Evolutionary conservation across 495 filamentous ascomycete species (phyloP), one percentile per base, ranked within the genome.

Genomic region (Penicillium macrosclerotiorum): DNA sequence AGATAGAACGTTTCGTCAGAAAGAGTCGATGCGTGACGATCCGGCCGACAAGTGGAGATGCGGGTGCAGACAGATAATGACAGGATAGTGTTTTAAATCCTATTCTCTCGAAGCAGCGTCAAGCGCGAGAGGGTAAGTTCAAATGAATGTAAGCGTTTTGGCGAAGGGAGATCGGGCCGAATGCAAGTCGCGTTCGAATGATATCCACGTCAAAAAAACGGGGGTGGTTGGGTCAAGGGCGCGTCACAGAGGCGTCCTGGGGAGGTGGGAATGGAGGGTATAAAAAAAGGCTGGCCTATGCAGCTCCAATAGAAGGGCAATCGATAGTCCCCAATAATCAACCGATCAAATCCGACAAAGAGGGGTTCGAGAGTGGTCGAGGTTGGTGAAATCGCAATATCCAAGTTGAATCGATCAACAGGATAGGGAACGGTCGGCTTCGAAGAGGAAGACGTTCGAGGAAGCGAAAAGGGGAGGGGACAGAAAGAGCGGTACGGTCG

Each of bases 171-270:
- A 43, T 55, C 47, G 30, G 40, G 41, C 42, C 44, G 54, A 31
- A 42, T n/a, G n/a, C n/a, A n/a, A n/a, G 33, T 48, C 42, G 54
- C 27, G 42, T 42, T 49, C 41, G 45, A 27, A 57, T 41, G 47
- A 19, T 37, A 49, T 54, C 52, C 56, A 59, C 50, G 53, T 52
- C 55, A 60, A 57, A 60, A n/a, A n/a, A 64, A 54, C 56, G 48
- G 49, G 47, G 48, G 46, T 17, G 59, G 56, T 60, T 57, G 63
- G 49, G 52, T 53, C 40, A 59, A 55, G 59, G 63, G 60, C 63
- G 65, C 67, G 69, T 72, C 69, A 60, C 69, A 67, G 69, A 70
- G 54, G 69, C 69, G 65, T 63, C 53, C 59, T 51, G 51, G 45
- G 46, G 20, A 8, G 33, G 37, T 27, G 37, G 37, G 41, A 55